Conservation (phyloP, 2,329 filamentous ascomycete species). For the Ascochyta clinopodiicola region DNA sequence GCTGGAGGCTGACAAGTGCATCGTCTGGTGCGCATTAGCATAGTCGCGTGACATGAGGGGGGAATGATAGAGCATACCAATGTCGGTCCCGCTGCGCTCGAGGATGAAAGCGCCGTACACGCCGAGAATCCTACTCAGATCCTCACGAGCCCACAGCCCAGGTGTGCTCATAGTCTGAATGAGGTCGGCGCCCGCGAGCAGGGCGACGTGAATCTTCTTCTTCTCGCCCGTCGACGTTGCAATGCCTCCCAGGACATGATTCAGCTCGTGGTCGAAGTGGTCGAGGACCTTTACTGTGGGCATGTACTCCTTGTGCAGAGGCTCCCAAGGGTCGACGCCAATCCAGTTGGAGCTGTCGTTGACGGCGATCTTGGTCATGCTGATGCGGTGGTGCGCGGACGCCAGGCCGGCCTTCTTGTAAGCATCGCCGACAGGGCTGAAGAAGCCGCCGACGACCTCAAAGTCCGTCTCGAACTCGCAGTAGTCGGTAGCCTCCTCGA, state of each 20-base stretch:
- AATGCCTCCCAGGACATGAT: constrained; percentile 76
- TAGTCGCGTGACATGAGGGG: not conserved
- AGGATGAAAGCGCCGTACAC: constrained; percentile 84
- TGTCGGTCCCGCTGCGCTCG: constrained; percentile 87
- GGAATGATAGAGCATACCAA: constrained; percentile 50
- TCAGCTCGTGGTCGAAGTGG: constrained; percentile 91
- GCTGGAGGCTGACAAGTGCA: constrained; percentile 79
- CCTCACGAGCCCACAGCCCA: constrained; percentile 78
- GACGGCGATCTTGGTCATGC: constrained; percentile 86
- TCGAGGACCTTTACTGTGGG: constrained; percentile 89
- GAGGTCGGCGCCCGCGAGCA: constrained; percentile 73
- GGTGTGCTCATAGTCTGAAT: constrained; percentile 61
- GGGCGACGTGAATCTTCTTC: constrained; percentile 74
- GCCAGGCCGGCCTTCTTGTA: constrained; percentile 84
- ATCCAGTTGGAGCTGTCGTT: constrained; percentile 64
- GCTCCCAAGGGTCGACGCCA: constrained; percentile 65
- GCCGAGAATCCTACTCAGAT: constrained; percentile 86
- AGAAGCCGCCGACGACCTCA: constrained; percentile 85
- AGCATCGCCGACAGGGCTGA: constrained; percentile 76
- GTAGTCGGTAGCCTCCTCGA: constrained; percentile 84
- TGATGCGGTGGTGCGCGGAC: constrained; percentile 73
- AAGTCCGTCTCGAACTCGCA: constrained; percentile 73
- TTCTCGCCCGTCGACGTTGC: constrained; percentile 70
- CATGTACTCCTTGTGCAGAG: constrained; percentile 81
- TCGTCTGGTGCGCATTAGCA: constrained; percentile 63